Conservation (phyloP, 176 grass and related monocot species). For the Oryza punctata region DNA sequence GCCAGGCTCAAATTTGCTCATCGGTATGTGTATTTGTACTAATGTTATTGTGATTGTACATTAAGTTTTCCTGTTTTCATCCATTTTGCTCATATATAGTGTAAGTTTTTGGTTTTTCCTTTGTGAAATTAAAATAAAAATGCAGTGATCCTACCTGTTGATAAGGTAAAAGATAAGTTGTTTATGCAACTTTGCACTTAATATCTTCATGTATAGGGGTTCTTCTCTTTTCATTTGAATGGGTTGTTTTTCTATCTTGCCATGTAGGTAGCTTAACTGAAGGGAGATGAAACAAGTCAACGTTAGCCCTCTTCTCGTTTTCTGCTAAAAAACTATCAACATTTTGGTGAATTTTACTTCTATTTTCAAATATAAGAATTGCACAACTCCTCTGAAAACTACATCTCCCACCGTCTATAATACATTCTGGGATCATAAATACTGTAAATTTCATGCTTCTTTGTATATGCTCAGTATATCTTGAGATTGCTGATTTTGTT, state of each 20-base stretch:
- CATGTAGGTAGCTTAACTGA: neutral
- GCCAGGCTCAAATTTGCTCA: constrained; percentile 61
- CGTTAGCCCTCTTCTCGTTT: neutral
- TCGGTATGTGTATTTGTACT: constrained; percentile 32
- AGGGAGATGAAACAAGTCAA: constrained; percentile 13
- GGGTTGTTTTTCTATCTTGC: neutral
- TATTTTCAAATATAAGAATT: neutral
- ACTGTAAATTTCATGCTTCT: constrained; percentile 10
- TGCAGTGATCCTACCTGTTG: too few species aligned
- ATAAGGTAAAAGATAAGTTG: neutral
- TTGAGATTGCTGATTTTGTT: constrained; percentile 37
- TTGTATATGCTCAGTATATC: constrained; percentile 7
- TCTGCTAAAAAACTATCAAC: constrained; percentile 24
- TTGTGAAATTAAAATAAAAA: neutral
- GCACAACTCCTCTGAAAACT: neutral
- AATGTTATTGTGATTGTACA: neutral
- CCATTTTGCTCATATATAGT: neutral
- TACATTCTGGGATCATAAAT: neutral
- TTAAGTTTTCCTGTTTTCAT: neutral
- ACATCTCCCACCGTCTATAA: neutral
- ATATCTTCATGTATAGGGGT: neutral
- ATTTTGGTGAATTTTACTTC: neutral
- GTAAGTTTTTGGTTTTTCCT: neutral
- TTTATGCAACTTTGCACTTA: neutral
- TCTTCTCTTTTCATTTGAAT: neutral